Base-by-base conservation (phyloP, 2,329 filamentous ascomycete species). In the Neospermospora avenae region DNA sequence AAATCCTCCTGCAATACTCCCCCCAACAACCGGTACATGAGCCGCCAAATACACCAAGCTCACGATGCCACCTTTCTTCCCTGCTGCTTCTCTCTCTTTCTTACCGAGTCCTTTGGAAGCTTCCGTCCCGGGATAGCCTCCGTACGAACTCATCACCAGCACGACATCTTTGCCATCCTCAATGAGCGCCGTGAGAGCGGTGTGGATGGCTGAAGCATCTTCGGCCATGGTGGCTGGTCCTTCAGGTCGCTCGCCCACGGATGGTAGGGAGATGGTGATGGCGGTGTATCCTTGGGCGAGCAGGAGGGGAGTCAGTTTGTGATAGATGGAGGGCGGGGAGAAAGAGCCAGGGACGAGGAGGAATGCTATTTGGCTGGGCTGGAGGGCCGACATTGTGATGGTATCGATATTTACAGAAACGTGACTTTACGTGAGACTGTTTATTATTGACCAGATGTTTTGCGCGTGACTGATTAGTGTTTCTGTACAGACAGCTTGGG, bases 61-160 rank as follows among this genome's bases (percentile, higher is more conserved):
- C 20, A 64, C 49, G 25, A 79, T 64, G 0, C 77, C 77, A 0
- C 76, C 77, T 55, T 70, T 72, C 63, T 75, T 71, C 0, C 76
- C 76, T n/a, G 68, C 58, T n/a, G 65, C 63, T 58, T 69, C 64
- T 24, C 76, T 67, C 46, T 75, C 71, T 35, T 64, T 61, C 57
- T 76, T 76, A 10, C 71, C 65, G 4, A 75, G 65, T 0, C 74
- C 76, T 13, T 71, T 69, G 0, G 73, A 63, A 8, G 70, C 71
- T 58, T 75, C 71, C 4, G 71, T 70, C 0, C 67, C 71, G 0
- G 74, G 65, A 0, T 74, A 67, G 5, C 75, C 76, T 3, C 73
- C 71, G 68, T 76, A 78, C 16, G 73, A 75, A 49, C 77, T 75
- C 24, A 72, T 67, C 8, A 74, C 57, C 3, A 77, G 63, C 1